A percentile compares a stretch with the other conserved stretches of the same genome.
Conservation (phyloP, 805 yeast species). For the Teunomyces aglyptinius region DNA sequence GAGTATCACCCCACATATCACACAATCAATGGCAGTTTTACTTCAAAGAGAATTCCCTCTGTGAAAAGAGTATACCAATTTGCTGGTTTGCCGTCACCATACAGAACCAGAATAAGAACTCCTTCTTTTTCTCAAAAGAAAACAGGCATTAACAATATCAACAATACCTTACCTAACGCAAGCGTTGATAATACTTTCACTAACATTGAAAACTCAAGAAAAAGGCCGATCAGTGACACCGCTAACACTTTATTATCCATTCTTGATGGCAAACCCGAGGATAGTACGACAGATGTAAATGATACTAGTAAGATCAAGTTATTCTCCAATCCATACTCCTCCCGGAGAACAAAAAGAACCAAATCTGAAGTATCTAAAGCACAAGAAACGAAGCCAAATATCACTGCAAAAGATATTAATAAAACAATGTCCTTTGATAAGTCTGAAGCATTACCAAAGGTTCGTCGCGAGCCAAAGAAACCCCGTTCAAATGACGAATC, state of each 20-base stretch:
- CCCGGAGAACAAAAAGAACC: slow-evolving; percentile 2
- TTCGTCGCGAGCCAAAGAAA: background rate
- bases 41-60: slow-evolving; percentile 27
- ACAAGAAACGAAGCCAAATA: background rate
- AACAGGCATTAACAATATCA: slow-evolving; percentile 1
- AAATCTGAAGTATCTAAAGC: background rate
- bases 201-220: slow-evolving; percentile 1
- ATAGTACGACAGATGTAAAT: background rate
- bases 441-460: slow-evolving; percentile 23
- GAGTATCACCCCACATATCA: slow-evolving; percentile 41
- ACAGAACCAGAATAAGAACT: slow-evolving; percentile 38
- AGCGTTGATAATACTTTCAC: background rate
- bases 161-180: background rate
- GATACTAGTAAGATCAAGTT: slow-evolving; percentile 4
- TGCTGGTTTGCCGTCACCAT: slow-evolving; percentile 46
- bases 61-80: slow-evolving; percentile 45
- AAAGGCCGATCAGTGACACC: slow-evolving; percentile 30
- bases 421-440: slow-evolving; percentile 35
- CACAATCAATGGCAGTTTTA: slow-evolving; percentile 23
- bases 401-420: slow-evolving; percentile 35
- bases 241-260: slow-evolving; percentile 39
- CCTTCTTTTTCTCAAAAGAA: slow-evolving; percentile 16
- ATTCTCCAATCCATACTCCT: slow-evolving; percentile 13
- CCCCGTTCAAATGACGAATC: background rate
- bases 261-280: slow-evolving; percentile 25